phyloP scores from a whole-genome alignment of 768 basidiomycete species.

The Suillus occidentalis region DNA sequence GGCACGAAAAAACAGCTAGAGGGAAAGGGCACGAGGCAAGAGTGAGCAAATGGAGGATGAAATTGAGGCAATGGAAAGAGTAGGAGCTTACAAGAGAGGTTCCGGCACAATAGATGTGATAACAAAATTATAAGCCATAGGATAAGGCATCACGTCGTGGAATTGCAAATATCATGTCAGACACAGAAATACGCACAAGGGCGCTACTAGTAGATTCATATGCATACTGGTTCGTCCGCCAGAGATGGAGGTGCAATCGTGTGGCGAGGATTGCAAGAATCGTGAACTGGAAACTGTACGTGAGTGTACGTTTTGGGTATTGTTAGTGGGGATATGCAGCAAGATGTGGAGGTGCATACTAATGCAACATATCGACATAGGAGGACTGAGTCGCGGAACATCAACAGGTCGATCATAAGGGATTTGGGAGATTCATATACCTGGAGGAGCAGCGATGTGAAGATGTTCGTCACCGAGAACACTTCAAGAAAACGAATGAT shows the following conservation, averaged over 20 bases:
- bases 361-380: neutral
- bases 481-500: neutral
- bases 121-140: neutral
- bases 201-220: neutral
- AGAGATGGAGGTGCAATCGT: neutral
- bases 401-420: neutral
- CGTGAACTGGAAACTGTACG: neutral
- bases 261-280: neutral
- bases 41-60: too few relatives aligned
- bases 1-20: too few relatives aligned
- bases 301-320: neutral
- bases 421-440: neutral
- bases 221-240: neutral
- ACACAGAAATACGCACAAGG: neutral
- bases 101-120: too few relatives aligned
- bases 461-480: neutral
- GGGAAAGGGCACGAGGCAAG: too few relatives aligned
- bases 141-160: neutral
- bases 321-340: neutral
- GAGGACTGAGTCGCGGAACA: neutral
- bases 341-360: neutral
- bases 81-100: too few relatives aligned
- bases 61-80: too few relatives aligned
- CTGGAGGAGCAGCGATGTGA: neutral
- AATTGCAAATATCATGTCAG: neutral